Percentiles rank a stretch among this genome's conserved stretches.
phyloP scores from a whole-genome alignment of 306 rosid genomes.

The Pachyrhizus erosus region DNA sequence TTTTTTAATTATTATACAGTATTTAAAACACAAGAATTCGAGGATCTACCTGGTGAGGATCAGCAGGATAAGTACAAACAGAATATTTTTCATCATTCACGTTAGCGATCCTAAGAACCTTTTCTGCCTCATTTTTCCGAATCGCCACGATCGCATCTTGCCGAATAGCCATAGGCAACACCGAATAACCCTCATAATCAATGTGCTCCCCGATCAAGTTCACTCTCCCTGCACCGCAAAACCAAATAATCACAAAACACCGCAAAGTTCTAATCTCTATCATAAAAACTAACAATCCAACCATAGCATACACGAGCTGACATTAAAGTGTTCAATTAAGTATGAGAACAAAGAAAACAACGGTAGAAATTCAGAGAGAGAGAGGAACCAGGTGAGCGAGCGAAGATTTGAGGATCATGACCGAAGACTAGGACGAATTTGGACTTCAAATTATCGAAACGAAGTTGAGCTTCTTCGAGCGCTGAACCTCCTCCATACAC shows the following conservation, averaged over 20 bases:
- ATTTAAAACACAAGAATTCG: not conserved
- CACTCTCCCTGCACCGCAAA: conserved; percentile 79
- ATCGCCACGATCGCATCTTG: conserved; percentile 92
- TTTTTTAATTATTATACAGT: not conserved
- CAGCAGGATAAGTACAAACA: conserved; percentile 83
- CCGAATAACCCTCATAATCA: conserved; percentile 96
- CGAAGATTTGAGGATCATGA: conserved; percentile 68
- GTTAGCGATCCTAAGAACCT: conserved; percentile 74
- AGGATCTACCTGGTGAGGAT: conserved; percentile 74
- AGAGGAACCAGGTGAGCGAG: conserved; percentile 89
- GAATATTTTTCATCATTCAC: conserved; percentile 70
- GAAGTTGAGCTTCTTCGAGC: conserved; percentile 86
- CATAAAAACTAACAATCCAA: not conserved
- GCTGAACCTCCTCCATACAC: conserved; percentile 80
- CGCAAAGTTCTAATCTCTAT: not conserved
- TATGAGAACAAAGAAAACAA: not conserved
- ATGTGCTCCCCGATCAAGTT: conserved; percentile 98
- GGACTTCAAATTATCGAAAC: conserved; percentile 65
- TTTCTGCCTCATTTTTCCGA: conserved; percentile 56
- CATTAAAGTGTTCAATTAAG: not conserved
- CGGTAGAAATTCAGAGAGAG: not conserved
- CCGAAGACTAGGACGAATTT: conserved; percentile 64
- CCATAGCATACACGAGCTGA: not conserved
- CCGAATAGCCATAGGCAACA: conserved; percentile 97
- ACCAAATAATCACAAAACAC: not conserved